These are phyloP conservation scores for Leishmania arabica DNA, from an alignment of 208 protist species.

Conservation along the genomic window DNA sequence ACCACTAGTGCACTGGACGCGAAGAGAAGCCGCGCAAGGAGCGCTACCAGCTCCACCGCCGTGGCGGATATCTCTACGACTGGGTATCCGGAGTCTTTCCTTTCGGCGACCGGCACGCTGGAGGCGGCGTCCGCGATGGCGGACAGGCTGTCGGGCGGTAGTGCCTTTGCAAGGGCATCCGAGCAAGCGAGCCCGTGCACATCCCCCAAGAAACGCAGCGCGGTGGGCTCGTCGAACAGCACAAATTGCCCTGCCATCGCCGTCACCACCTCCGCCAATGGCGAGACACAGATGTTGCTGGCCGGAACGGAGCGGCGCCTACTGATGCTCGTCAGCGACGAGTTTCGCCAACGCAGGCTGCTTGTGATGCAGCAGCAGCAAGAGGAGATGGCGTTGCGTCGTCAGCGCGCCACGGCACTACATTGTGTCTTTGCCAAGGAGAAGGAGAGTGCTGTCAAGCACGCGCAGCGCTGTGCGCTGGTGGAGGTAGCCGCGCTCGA, in stretches of 20 bases:
- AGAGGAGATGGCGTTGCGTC: slow-evolving; percentile 24
- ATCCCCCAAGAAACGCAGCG: not conserved
- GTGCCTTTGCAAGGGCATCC: not conserved
- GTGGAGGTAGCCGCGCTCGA: slow-evolving; percentile 23
- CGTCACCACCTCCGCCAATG: not conserved
- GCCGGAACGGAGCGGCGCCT: not conserved
- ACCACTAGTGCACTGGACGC: not conserved
- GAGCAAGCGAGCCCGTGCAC: not conserved
- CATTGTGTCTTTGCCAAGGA: slow-evolving; percentile 22
- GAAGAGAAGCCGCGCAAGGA: not conserved
- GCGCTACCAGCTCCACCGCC: not conserved
- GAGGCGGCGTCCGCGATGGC: not conserved
- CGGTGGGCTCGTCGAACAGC: not conserved
- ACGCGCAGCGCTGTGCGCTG: slow-evolving; percentile 12
- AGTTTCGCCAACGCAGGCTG: slow-evolving; percentile 14
- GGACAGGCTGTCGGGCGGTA: not conserved
- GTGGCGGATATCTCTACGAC: not conserved
- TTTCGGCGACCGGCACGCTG: not conserved
- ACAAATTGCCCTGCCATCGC: not conserved
- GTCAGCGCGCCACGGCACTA: slow-evolving; percentile 19
- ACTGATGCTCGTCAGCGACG: slow-evolving; percentile 9
- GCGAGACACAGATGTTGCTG: not conserved
- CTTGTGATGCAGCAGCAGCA: slow-evolving; percentile 20
- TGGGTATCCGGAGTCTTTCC: not conserved
- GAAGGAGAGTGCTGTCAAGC: slow-evolving; percentile 17